Base-by-base conservation (phyloP, 331 rosid genomes). In the Phaseolus coccineus region DNA sequence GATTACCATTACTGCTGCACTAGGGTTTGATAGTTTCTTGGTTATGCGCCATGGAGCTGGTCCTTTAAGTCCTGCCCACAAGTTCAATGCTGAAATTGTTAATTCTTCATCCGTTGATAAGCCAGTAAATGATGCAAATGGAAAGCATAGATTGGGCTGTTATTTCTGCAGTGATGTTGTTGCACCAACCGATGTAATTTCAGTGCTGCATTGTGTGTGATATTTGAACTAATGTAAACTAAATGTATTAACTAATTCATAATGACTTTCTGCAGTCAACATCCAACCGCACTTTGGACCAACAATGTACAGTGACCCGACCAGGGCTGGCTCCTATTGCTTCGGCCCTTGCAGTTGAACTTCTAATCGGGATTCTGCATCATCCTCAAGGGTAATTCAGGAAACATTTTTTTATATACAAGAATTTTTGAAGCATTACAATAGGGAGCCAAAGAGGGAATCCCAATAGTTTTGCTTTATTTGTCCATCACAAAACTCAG, bases 21-120 rank as follows among this genome's bases (percentile, higher is more conserved):
- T 94, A 62, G 98, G 98, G 69, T 94, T 94, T 69, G 98, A 94
- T 78, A 94, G 98, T 81, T 91, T 91, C 87, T 87, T 94, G 85
- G 98, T 94, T 16, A 94, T 94, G 97, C 97, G 97, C 61, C 97
- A 94, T 65, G 98, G 98, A 83, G 90, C 94, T 46, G 97, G 98
- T 81, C 97, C 98, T 81, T 84, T 68, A 42, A 69, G 81, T 86
- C 84, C 83, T 52, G 71, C 69, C 39, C 79, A 72, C 64, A 70
- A 81, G 63, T 25, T 65, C 30, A 68, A 75, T 74, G 75, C 84
- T 76, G 86, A 88, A 84, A 78, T 84, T 53, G 80, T 61, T 44
- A 71, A 51, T 53, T 78, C 91, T 77, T 77, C 83, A 52, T 83
- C 91, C 48, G 46, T 79, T 61, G 83, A 78, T 53, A 42, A 71